Percentiles rank a stretch among this genome's conserved stretches.
Conservation (phyloP, 306 rosid genomes). For the Casuarina glauca region DNA sequence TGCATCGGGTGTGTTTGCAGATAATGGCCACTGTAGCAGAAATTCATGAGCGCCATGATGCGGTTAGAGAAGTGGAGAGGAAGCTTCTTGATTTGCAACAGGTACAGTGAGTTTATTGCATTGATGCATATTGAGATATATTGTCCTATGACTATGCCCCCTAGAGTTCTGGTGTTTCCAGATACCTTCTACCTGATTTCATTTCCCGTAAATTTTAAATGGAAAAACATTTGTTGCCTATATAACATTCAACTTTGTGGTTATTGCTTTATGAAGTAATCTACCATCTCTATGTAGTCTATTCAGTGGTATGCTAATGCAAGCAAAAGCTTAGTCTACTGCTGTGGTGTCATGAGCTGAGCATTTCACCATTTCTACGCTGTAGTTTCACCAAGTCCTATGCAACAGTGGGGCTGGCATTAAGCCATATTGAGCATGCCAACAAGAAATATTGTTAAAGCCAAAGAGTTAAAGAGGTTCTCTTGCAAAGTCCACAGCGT, state of each 20-base stretch:
- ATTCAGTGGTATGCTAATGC: neutral
- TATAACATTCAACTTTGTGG: neutral
- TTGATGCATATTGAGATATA: conserved; percentile 6
- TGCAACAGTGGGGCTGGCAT: neutral
- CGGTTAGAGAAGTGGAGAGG: conserved; percentile 85
- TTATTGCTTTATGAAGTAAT: neutral
- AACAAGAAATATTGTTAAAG: neutral
- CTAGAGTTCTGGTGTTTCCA: neutral
- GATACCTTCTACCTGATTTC: neutral
- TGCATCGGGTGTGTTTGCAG: conserved; percentile 44
- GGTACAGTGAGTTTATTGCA: conserved; percentile 40
- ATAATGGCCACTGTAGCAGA: conserved; percentile 88
- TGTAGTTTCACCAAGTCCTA: neutral
- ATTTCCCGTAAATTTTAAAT: neutral
- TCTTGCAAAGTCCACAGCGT: neutral
- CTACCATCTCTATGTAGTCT: neutral
- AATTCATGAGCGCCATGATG: conserved; percentile 94
- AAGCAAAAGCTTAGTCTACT: neutral
- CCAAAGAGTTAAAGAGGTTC: neutral
- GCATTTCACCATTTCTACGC: neutral
- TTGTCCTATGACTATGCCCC: neutral
- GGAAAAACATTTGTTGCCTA: neutral
- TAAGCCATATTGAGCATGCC: neutral
- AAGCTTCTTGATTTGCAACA: conserved; percentile 91
- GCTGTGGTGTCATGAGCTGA: neutral